Evolutionary conservation across 2,329 filamentous ascomycete genomes (phyloP), one percentile per base, ranked within the genome.

Genomic region (Tolypocladium nubicola): DNA sequence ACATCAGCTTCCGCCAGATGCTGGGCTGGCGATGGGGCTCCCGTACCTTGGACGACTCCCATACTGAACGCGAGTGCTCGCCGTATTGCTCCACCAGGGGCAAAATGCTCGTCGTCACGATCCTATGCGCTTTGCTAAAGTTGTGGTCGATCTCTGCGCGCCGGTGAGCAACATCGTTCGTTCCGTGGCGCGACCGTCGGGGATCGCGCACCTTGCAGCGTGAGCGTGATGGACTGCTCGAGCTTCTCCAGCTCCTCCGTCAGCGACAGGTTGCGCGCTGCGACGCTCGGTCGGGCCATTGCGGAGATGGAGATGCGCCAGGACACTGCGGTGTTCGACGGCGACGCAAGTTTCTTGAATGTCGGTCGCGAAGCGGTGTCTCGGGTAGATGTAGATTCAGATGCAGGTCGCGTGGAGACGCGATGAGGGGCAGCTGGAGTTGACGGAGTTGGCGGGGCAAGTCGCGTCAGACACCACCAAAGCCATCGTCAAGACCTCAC

Each of bases 221-320:
- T 97, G 45, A 97, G 79, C 0, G 94, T 99, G 65, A 99, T 97
- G 26, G 90, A 95, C 71, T 99, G 94, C 71, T 99, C 94, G 4
- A 99, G 78, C 71, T 88, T 92, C 75, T 99, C 94, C 56, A 99
- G 79, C 78, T 99, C 94, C 70, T 99, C 94, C 0, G 93, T 96
- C 59, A 97, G 79, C 6, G 90, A 90, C 59, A 97, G 76, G 53
- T 75, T 80, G 60, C 83, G 75, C 47, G 78, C 71, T 2, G 80
- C 74, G 33, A 72, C 67, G 49, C 73, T 74, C 23, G 76, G 72
- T 57, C 76, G 76, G 63, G 80, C 77, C 80, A 84, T 83, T 43
- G 23, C 64, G 60, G 30, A 21, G 19, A 7, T 21, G 16, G 47
- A 21, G 19, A 21, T 35, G 47, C 14, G 26, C 10, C 26, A 35